Percentiles rank a stretch among this genome's conserved stretches.
These are phyloP conservation scores for Boletellus emodensis DNA, from an alignment of 768 basidiomycete genomes.

Conservation along the genomic window DNA sequence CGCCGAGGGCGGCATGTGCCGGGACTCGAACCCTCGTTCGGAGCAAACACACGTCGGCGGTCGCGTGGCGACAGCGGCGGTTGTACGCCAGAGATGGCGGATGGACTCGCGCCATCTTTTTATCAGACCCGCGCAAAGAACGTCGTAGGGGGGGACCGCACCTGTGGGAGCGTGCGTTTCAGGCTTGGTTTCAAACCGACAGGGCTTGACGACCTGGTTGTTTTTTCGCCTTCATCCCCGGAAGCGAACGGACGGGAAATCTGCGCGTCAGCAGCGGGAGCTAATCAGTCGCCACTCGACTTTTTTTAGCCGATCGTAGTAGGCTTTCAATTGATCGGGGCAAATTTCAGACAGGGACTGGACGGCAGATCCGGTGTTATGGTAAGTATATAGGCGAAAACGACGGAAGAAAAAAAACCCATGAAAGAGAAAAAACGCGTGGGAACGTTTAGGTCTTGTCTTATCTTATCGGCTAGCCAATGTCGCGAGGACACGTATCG, in stretches of 20 bases:
- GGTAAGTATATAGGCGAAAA: conserved; percentile 7
- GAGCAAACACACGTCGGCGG: no score
- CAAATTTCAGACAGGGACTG: not conserved
- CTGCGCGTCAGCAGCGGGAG: not conserved
- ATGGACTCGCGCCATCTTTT: conserved; percentile 1
- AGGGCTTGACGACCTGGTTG: conserved; percentile 6
- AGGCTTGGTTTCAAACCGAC: conserved; percentile 17
- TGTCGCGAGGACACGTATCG: conserved; percentile 21
- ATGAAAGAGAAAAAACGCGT: conserved; percentile 11
- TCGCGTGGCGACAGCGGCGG: no score
- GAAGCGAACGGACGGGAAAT: conserved; percentile 21
- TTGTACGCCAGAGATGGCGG: not conserved
- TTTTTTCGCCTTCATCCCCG: conserved; percentile 11
- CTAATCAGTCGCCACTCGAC: not conserved
- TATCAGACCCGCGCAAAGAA: conserved; percentile 5
- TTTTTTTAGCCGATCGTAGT: conserved; percentile 10
- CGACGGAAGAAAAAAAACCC: conserved; percentile 9
- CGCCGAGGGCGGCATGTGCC: not conserved
- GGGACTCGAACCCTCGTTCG: no score
- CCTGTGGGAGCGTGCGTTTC: conserved; percentile 10
- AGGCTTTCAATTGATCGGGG: conserved; percentile 5
- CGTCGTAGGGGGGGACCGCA: not conserved
- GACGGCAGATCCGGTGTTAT: conserved; percentile 5
- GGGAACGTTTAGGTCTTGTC: conserved; percentile 13
- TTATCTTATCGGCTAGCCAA: conserved; percentile 31